A percentile compares a stretch with the other conserved stretches of the same genome.
phyloP scores from a whole-genome alignment of 1,139 yeast genomes.

The Scheffersomyces quercinus region DNA sequence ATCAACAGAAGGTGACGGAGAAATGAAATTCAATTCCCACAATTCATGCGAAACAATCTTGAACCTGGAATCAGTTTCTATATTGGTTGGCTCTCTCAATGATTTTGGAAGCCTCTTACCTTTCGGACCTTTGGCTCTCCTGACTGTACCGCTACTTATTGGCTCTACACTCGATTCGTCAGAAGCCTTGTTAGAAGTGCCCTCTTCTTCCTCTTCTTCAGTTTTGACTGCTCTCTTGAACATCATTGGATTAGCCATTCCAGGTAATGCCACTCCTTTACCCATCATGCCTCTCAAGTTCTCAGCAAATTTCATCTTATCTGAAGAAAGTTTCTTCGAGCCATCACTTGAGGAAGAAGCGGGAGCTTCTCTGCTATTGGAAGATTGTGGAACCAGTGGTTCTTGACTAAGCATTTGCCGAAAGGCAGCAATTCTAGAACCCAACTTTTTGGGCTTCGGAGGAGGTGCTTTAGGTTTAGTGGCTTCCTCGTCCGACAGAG shows the following conservation, averaged over 20 bases:
- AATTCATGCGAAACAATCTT: conserved; percentile 32
- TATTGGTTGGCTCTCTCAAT: conserved; percentile 48
- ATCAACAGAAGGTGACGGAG: no score
- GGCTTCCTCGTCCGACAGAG: background rate
- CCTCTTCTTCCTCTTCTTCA: conserved; percentile 7
- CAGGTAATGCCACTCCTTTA: conserved; percentile 59
- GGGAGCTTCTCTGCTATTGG: conserved; percentile 5
- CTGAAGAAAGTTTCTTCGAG: conserved; percentile 26
- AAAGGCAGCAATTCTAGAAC: conserved; percentile 77
- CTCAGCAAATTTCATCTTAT: conserved; percentile 51
- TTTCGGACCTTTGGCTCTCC: conserved; percentile 72
- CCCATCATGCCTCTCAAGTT: conserved; percentile 61
- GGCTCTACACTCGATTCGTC: conserved; percentile 6
- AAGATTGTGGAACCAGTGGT: conserved; percentile 7
- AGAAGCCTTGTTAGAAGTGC: conserved; percentile 6
- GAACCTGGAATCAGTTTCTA: conserved; percentile 31
- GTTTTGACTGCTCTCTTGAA: conserved; percentile 12
- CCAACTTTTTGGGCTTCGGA: conserved; percentile 71
- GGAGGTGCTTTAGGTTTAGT: conserved; percentile 50
- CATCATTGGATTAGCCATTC: conserved; percentile 48
- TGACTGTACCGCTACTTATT: conserved; percentile 7
- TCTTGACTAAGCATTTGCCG: conserved; percentile 62
- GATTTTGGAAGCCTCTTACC: conserved; percentile 73
- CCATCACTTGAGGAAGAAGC: conserved; percentile 4
- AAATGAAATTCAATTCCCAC: conserved; percentile 31